Base-by-base conservation (phyloP, 106 monocot genomes). In the Dendrobium chrysotoxum region DNA sequence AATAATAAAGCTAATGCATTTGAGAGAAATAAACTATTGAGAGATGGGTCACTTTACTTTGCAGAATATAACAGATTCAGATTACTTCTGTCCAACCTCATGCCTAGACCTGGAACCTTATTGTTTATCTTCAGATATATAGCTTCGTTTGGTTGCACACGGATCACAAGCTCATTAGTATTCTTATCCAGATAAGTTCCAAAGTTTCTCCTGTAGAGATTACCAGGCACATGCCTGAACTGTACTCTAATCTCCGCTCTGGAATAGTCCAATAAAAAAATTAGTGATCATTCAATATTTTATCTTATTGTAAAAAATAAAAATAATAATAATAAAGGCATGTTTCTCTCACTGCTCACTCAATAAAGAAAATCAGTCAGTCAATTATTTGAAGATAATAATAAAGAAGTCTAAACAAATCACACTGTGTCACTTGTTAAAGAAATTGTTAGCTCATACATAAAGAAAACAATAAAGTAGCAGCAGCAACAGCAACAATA, bases 231-330 rank as follows among this genome's bases (percentile, higher is more conserved):
- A 71, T 90, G 90, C 77, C 90, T 87, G 85, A 95, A 95, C 79
- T 95, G 95, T 38, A 95, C 92, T 74, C 95, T 85, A 71, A 95
- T 92, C 79, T 95, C 95, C 50, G 95, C 90, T 20, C 95, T 95
- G 92, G 50, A 35, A 18, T 30, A 40, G 7, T 46, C 46, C 40
- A 45, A 45, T 1, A 18, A 50, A 50, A 50, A 50, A 3, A 50
- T 2, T 13, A 0, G 13, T 35, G 35, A 1, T 50, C 50, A 13
- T 11, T 50, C 13, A 50, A 15, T 50, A 50, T 50, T 45, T 50
- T 13, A 50, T 15, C 13, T 12, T 50, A 12, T 50, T 50, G 50
- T 35, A 35, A 35, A 2, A 35, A 35, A 35, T 35, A 35, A 35
- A 35, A 35, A 35, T 3, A 35, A 35, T 35, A 35, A 35, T 35